Conservation (phyloP, 306 rosid genomes). For the Medicago ruthenica region DNA sequence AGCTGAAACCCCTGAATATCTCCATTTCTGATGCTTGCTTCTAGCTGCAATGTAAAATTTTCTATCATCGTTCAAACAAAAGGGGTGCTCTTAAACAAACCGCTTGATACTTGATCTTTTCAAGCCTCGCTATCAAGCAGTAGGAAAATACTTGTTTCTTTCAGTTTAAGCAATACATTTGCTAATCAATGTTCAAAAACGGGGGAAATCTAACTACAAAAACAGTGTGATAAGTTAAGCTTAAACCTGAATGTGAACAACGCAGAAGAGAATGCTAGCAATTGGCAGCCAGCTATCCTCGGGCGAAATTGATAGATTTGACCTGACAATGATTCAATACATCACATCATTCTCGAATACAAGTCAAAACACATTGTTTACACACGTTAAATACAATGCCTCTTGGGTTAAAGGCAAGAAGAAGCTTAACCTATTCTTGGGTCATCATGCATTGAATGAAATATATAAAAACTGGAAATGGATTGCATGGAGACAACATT, state of each 20-base stretch:
- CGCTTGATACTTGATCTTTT: constrained; percentile 1
- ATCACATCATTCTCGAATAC: constrained; percentile 20
- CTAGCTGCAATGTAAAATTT: constrained; percentile 59
- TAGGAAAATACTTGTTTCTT: background rate
- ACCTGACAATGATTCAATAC: constrained; percentile 53
- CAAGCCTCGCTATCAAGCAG: constrained; percentile 9
- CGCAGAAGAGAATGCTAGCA: constrained; percentile 84
- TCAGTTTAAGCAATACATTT: background rate
- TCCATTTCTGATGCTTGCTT: constrained; percentile 85
- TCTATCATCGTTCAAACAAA: constrained; percentile 10
- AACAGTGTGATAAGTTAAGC: constrained; percentile 9
- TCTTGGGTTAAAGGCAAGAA: background rate
- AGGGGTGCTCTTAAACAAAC: constrained; percentile 22
- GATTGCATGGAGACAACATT: too few relatives aligned
- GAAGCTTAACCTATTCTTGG: background rate
- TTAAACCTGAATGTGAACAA: constrained; percentile 85
- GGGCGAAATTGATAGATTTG: constrained; percentile 80
- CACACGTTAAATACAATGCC: background rate
- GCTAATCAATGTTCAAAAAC: constrained; percentile 21
- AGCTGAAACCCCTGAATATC: constrained; percentile 76
- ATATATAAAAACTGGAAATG: background rate
- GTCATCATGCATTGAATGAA: background rate
- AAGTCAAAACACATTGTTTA: background rate
- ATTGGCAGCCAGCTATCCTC: constrained; percentile 97
- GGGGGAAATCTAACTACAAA: background rate